These are phyloP conservation scores for Jackrogersella multiformis DNA, from an alignment of 495 filamentous ascomycete species.

Conservation along the genomic window DNA sequence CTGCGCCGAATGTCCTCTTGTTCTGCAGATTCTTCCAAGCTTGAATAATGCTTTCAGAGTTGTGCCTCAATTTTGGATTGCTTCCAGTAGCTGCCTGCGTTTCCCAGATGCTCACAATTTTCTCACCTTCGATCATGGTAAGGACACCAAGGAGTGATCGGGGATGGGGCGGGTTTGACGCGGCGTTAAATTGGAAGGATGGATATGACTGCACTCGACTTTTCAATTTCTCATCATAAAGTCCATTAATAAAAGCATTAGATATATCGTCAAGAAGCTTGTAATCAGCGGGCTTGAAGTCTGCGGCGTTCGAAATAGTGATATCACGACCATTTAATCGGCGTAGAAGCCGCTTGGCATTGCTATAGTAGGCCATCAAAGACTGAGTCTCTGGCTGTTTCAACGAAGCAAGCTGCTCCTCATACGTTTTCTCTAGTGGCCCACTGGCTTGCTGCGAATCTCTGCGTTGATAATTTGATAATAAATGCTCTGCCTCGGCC, in stretches of 20 bases:
- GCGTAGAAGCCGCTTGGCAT: slow-evolving; percentile 57
- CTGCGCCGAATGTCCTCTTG: slow-evolving; percentile 44
- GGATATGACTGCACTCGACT: slow-evolving; percentile 49
- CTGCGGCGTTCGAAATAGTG: slow-evolving; percentile 47
- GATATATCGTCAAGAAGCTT: slow-evolving; percentile 57
- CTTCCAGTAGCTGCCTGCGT: slow-evolving; percentile 46
- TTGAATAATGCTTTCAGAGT: slow-evolving; percentile 45
- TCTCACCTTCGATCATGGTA: slow-evolving; percentile 62
- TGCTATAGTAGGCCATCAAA: slow-evolving; percentile 52
- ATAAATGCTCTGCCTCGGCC: not conserved
- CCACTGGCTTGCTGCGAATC: slow-evolving; percentile 12
- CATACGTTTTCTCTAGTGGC: slow-evolving; percentile 24
- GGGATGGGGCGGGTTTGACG: slow-evolving; percentile 35
- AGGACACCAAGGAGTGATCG: slow-evolving; percentile 58
- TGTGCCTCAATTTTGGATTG: slow-evolving; percentile 47
- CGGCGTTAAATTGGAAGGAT: slow-evolving; percentile 47
- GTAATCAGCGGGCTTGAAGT: slow-evolving; percentile 51
- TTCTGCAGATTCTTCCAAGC: slow-evolving; percentile 55
- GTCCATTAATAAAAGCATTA: slow-evolving; percentile 59
- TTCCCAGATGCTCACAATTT: slow-evolving; percentile 56
- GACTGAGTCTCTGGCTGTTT: slow-evolving; percentile 51
- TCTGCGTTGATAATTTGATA: not conserved
- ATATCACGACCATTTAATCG: slow-evolving; percentile 58
- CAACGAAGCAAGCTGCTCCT: slow-evolving; percentile 48
- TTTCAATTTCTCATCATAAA: slow-evolving; percentile 53